These are phyloP conservation scores for Trichothecium sympodiale DNA, from an alignment of 2,329 filamentous ascomycete species.

Conservation along the genomic window DNA sequence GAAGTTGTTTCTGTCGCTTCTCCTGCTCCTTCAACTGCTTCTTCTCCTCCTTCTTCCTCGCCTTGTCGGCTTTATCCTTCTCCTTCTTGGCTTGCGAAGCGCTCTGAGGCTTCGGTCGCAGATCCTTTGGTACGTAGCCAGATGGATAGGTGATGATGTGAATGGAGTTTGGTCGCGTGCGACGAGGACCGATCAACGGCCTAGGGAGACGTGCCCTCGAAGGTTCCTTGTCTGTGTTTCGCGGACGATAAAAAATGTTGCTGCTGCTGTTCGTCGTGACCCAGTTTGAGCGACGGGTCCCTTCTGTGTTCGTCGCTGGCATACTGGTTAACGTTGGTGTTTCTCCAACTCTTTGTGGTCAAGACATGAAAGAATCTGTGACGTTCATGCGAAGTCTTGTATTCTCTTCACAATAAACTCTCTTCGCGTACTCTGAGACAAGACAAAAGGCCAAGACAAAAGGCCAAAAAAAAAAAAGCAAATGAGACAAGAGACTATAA, in stretches of 20 bases:
- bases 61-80: constrained; percentile 5
- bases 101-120: constrained; percentile 22
- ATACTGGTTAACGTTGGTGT: constrained; percentile 2
- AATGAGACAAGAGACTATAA: too few relatives aligned
- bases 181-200: constrained; percentile 27
- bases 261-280: constrained; percentile 10
- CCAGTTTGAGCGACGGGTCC: constrained; percentile 9
- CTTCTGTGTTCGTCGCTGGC: constrained; percentile 3
- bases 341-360: too few relatives aligned
- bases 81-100: constrained; percentile 5
- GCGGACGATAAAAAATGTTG: constrained; percentile 18
- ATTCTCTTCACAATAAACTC: too few relatives aligned
- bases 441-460: too few relatives aligned
- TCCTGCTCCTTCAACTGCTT: neutral
- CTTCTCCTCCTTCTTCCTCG: neutral
- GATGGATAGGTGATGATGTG: constrained; percentile 30
- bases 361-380: too few relatives aligned
- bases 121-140: constrained; percentile 32
- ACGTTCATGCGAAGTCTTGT: too few relatives aligned
- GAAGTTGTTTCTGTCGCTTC: constrained; percentile 11
- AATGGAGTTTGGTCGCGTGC: constrained; percentile 28
- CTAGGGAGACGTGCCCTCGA: constrained; percentile 16
- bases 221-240: constrained; percentile 3
- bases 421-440: too few relatives aligned
- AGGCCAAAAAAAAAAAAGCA: too few relatives aligned